These are phyloP conservation scores for Euphorbia celastroides DNA, from an alignment of 441 rosid species.

Conservation along the genomic window DNA sequence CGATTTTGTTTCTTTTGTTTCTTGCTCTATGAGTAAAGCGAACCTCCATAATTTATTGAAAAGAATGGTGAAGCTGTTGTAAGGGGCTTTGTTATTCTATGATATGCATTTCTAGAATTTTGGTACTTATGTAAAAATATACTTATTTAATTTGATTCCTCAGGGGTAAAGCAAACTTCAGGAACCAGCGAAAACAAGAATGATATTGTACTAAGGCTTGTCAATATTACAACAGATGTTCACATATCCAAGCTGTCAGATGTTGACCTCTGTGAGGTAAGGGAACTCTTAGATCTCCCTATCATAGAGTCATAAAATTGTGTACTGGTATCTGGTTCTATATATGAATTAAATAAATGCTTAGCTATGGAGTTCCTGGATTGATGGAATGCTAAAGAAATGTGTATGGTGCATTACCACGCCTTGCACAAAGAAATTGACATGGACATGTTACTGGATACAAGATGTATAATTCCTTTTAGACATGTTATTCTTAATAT, in stretches of 20 bases:
- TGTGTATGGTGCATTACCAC: background rate
- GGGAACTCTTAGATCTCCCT: background rate
- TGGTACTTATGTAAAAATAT: background rate
- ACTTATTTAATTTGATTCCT: background rate
- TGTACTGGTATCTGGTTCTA: background rate
- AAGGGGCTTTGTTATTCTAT: background rate
- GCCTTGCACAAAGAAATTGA: background rate
- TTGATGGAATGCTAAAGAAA: background rate
- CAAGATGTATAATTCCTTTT: background rate
- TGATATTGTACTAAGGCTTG: conserved; percentile 33
- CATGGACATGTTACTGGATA: background rate
- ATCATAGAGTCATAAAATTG: background rate
- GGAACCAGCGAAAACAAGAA: conserved; percentile 11
- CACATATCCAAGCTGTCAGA: conserved; percentile 34
- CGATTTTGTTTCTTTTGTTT: background rate
- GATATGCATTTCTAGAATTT: background rate
- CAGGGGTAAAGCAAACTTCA: conserved; percentile 34
- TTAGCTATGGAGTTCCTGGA: background rate
- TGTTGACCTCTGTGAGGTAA: conserved; percentile 44
- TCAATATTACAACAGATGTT: conserved; percentile 27
- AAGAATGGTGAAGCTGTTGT: background rate
- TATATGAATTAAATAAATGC: background rate
- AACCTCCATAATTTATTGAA: background rate
- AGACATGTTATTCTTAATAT: background rate
- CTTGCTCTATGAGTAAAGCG: background rate